A percentile compares a stretch with the other conserved stretches of the same genome.
Evolutionary conservation across 2,329 filamentous ascomycete species (phyloP).

Genomic region (Sclerotinia trifoliorum): DNA sequence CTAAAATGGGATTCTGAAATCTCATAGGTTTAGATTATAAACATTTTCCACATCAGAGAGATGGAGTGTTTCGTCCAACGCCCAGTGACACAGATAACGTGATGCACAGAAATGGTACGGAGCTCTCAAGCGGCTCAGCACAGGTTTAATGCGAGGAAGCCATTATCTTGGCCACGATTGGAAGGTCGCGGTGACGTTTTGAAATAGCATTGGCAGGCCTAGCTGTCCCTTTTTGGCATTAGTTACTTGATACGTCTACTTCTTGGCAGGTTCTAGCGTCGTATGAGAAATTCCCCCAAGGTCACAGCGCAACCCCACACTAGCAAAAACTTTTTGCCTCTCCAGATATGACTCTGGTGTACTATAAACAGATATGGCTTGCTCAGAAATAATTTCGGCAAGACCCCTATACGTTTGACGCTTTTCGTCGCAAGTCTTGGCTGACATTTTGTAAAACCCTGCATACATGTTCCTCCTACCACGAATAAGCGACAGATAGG

Average conservation of each 20-base stretch:
- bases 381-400: background rate
- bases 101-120: constrained; percentile 1
- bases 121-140: background rate
- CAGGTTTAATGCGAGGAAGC: constrained; percentile 12
- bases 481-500: background rate
- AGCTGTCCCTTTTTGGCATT: constrained; percentile 9
- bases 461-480: background rate
- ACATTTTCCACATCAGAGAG: background rate
- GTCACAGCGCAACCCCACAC: constrained; percentile 15
- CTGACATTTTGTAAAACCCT: constrained; percentile 15
- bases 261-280: constrained; percentile 18
- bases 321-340: constrained; percentile 5
- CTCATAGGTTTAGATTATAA: background rate
- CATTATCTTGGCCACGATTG: constrained; percentile 12
- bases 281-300: background rate
- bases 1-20: background rate
- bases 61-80: constrained; percentile 11
- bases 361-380: constrained; percentile 7
- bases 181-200: constrained; percentile 13
- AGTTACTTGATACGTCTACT: constrained; percentile 8
- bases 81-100: constrained; percentile 20
- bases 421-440: constrained; percentile 21
- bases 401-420: constrained; percentile 3
- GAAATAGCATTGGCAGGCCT: constrained; percentile 3
- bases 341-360: background rate